Evolutionary conservation across 805 yeast species (phyloP).

Genomic region (Millerozyma miso): DNA sequence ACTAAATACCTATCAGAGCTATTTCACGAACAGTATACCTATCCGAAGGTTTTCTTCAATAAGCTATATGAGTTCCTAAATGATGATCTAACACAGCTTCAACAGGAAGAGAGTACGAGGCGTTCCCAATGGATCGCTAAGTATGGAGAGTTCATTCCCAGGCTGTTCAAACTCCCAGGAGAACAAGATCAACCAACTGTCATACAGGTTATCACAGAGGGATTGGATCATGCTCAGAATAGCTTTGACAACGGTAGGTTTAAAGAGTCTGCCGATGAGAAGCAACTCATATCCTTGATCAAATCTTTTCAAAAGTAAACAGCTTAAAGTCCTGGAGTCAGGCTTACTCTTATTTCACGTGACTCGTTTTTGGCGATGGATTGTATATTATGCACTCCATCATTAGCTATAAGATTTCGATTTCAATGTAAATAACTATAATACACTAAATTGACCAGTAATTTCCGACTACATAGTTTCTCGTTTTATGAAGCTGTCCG

Average conservation of each 20-base stretch:
- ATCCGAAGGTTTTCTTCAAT: slow-evolving; percentile 32
- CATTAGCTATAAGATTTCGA: too few species aligned
- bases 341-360: background rate
- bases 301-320: slow-evolving; percentile 1
- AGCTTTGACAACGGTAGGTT: slow-evolving; percentile 11
- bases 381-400: too few species aligned
- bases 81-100: slow-evolving; percentile 27
- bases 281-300: slow-evolving; percentile 20
- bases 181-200: slow-evolving; percentile 32
- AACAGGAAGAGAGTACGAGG: slow-evolving; percentile 30
- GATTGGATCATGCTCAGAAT: slow-evolving; percentile 27
- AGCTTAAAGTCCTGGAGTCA: background rate
- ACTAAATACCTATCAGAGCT: slow-evolving; percentile 34
- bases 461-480: too few species aligned
- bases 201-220: slow-evolving; percentile 40
- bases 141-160: slow-evolving; percentile 40
- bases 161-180: slow-evolving; percentile 36
- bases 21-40: slow-evolving; percentile 35
- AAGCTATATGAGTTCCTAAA: slow-evolving; percentile 30
- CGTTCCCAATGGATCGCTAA: slow-evolving; percentile 33
- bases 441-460: too few species aligned
- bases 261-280: slow-evolving; percentile 16
- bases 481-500: background rate
- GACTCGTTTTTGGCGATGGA: too few species aligned
- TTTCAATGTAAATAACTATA: too few species aligned